phyloP scores from a whole-genome alignment of 768 basidiomycete species.

The Mycena haematopus region DNA sequence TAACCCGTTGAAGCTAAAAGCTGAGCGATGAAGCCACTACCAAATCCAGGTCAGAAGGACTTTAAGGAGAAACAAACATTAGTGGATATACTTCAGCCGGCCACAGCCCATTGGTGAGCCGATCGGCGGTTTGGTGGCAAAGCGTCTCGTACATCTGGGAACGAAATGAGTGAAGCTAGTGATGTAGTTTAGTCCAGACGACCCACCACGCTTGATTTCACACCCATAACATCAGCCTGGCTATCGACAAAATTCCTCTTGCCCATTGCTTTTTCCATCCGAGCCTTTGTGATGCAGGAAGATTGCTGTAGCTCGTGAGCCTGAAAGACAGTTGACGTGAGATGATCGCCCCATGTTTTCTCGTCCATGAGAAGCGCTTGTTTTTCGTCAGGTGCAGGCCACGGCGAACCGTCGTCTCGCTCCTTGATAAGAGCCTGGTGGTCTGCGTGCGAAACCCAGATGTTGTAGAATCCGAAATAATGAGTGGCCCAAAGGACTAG shows the following conservation, averaged over 20 bases:
- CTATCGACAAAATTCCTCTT: neutral
- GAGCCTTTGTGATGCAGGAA: neutral
- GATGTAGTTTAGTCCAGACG: neutral
- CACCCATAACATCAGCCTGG: neutral
- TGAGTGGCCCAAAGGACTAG: neutral
- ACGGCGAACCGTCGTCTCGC: neutral
- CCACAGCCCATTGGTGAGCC: neutral
- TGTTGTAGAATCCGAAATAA: neutral
- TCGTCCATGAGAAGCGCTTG: no score
- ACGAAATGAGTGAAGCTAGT: neutral
- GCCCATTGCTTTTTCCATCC: neutral
- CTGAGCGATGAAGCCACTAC: constrained; percentile 4
- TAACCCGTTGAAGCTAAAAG: neutral
- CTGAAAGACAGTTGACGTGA: no score
- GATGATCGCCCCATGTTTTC: no score
- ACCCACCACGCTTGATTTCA: neutral
- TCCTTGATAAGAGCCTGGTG: neutral
- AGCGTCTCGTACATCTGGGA: neutral
- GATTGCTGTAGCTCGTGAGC: neutral
- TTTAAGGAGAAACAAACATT: neutral
- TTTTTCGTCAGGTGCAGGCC: no score
- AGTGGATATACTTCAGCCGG: neutral
- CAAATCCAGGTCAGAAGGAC: neutral
- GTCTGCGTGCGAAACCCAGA: neutral
- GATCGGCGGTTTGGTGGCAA: neutral